These are phyloP conservation scores for Sporisorium iseilematis-ciliati DNA, from an alignment of 1,284 basidiomycete genomes.

Conservation along the genomic window DNA sequence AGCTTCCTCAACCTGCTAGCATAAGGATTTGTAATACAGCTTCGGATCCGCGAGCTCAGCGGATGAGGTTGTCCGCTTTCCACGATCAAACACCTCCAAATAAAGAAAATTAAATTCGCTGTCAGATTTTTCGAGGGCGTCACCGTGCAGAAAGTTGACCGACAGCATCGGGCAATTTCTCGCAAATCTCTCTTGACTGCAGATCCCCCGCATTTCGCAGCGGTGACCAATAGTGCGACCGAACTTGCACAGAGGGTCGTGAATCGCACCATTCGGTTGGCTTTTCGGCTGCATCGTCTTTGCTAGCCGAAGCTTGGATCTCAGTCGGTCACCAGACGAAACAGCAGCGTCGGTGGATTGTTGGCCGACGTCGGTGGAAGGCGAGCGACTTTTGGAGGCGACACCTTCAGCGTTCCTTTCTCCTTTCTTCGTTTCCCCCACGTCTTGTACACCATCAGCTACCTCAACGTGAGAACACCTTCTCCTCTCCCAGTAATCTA, in stretches of 20 bases:
- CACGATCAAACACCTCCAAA: not conserved
- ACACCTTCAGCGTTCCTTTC: too few species aligned
- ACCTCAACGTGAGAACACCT: not conserved
- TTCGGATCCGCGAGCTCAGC: constrained; percentile 12
- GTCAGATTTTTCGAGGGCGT: not conserved
- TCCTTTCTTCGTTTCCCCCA: too few species aligned
- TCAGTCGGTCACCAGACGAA: too few species aligned
- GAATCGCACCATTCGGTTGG: not conserved
- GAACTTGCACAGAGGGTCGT: too few species aligned
- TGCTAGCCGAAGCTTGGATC: too few species aligned
- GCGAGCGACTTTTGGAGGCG: too few species aligned
- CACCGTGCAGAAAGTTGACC: too few species aligned
- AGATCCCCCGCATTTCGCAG: constrained; percentile 19
- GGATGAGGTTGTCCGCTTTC: not conserved
- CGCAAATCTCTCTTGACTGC: constrained; percentile 9
- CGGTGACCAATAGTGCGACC: not conserved
- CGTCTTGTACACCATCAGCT: not conserved
- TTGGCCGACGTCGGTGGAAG: too few species aligned
- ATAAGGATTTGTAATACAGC: constrained; percentile 18
- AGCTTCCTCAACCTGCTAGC: not conserved
- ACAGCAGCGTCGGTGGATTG: too few species aligned
- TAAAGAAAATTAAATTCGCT: not conserved
- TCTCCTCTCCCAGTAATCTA: not conserved
- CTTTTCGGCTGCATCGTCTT: too few species aligned
- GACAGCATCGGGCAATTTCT: constrained; percentile 11